Evolutionary conservation across 208 protist species (phyloP).

Genomic region (Vickermania spadyakhi): DNA sequence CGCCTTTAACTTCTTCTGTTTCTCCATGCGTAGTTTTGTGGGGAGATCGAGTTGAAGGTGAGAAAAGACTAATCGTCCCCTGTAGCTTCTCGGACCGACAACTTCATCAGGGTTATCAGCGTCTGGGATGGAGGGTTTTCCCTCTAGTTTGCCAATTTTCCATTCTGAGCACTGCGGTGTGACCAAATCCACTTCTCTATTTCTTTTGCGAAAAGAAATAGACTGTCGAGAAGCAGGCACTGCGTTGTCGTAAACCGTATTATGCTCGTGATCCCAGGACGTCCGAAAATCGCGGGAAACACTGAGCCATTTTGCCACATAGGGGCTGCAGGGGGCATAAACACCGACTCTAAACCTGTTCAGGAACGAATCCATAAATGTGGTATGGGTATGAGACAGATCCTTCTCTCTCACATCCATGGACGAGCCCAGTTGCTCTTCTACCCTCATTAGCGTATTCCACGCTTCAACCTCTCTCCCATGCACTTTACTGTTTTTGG

Average conservation of each 20-base stretch:
- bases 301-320: slow-evolving; percentile 4
- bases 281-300: slow-evolving; percentile 42
- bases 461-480: slow-evolving; percentile 39
- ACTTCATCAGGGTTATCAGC: neutral
- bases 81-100: neutral
- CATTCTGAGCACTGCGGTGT: slow-evolving; percentile 18
- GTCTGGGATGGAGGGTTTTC: slow-evolving; percentile 1
- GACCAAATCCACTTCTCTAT: slow-evolving; percentile 17
- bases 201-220: neutral
- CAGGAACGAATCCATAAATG: slow-evolving; percentile 26
- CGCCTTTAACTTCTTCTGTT: neutral
- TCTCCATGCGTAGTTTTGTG: neutral
- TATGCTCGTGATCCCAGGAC: slow-evolving; percentile 32
- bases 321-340: slow-evolving; percentile 45
- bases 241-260: slow-evolving; percentile 42
- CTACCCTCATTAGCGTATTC: slow-evolving; percentile 54
- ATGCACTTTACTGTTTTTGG: slow-evolving; percentile 23
- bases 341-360: slow-evolving; percentile 61
- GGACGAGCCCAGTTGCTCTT: slow-evolving; percentile 45
- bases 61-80: neutral
- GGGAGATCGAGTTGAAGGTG: neutral
- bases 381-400: slow-evolving; percentile 29
- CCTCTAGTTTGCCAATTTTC: slow-evolving; percentile 14
- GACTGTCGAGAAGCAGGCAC: slow-evolving; percentile 5
- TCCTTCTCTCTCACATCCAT: slow-evolving; percentile 44